Evolutionary conservation across 352 stramenopile genomes (phyloP), one percentile per base, ranked within the genome.

Genomic region (Vaucheria bursata): DNA sequence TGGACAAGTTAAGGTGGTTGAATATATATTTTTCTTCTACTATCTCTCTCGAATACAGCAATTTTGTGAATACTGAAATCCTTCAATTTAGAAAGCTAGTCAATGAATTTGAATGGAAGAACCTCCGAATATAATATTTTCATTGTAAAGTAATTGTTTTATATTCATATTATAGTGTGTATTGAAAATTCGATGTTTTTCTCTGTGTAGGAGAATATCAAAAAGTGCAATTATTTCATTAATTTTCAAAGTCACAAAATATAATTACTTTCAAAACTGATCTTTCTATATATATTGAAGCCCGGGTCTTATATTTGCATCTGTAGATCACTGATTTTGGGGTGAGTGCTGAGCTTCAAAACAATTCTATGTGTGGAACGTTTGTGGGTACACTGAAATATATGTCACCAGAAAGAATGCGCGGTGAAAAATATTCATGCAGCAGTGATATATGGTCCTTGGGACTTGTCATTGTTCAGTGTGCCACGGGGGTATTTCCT

Each of bases 361-460:
- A 91, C 79, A 93, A 89, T n/a, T 90, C 90, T 53, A 95, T 95
- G 90, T 95, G 90, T 76, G 89, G 87, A 65, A 95, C 92, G 1
- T 90, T 90, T 77, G 87, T 90, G 2, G 77, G 77, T 66, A 90
- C 87, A 8, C 88, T 90, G 71, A 87, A 89, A 75, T 86, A 90
- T 78, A 89, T 90, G 86, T 87, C 75, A 7, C 87, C 87, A 12
- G 87, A 90, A 79, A 78, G 87, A 34, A 88, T 90, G 1, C 73
- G 75, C 35, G 82, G 74, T 59, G 59, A 86, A 52, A 79, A 79
- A 35, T 90, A 90, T 77, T 80, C 59, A 34, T 90, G 89, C 66
- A 53, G 78, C 12, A 80, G 75, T 31, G 87, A 90, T 79, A 76
- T 90, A 8, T 90, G 87, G 87, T 80, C 74, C 37, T 69, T 90